phyloP scores from a whole-genome alignment of 2,329 filamentous ascomycete genomes.

The Fusarium mundagurra region DNA sequence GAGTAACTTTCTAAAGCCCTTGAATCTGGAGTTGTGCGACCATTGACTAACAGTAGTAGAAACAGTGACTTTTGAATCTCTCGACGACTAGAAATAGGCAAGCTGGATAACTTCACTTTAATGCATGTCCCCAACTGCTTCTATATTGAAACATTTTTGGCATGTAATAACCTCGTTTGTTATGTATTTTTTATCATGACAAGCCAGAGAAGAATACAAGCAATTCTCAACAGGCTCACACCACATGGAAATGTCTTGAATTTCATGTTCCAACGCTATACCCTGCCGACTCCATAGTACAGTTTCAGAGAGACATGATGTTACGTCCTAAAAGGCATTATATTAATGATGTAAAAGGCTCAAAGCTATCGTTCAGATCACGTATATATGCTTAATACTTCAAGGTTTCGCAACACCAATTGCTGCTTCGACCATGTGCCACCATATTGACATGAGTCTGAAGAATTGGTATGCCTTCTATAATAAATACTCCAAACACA shows the following conservation, averaged over 20 bases:
- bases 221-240: not conserved
- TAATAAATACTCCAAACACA: not conserved
- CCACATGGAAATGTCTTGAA: not conserved
- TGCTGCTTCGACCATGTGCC: not conserved
- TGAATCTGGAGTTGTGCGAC: not conserved
- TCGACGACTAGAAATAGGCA: not conserved
- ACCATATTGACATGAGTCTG: not conserved
- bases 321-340: not conserved
- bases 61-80: not conserved
- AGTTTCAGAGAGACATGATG: no score
- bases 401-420: not conserved
- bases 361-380: not conserved
- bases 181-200: not conserved
- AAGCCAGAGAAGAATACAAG: not conserved
- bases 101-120: not conserved
- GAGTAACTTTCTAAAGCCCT: not conserved
- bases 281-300: not conserved
- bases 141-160: accelerated
- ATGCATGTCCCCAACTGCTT: not conserved
- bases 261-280: not conserved
- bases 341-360: not conserved
- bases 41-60: not conserved
- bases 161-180: not conserved
- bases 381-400: not conserved
- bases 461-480: not conserved